These are phyloP conservation scores for Luvunga scandens DNA, from an alignment of 345 rosid species.

Conservation along the genomic window DNA sequence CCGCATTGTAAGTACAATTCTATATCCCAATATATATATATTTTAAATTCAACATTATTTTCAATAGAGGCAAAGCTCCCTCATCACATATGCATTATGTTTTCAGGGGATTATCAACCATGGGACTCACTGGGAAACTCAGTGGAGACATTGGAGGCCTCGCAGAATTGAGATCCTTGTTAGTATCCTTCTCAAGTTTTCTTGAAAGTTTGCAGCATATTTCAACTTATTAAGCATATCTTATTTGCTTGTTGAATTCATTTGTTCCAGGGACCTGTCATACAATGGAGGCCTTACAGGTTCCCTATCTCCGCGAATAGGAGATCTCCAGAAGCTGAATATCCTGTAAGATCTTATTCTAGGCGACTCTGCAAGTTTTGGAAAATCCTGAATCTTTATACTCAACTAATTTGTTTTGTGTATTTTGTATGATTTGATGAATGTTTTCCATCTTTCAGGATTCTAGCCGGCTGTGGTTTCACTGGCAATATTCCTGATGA, in stretches of 20 bases:
- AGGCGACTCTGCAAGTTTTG: background rate
- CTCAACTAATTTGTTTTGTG: background rate
- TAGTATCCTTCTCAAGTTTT: constrained; percentile 29
- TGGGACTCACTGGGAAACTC: constrained; percentile 78
- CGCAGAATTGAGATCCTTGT: constrained; percentile 81
- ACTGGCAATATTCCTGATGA: constrained; percentile 79
- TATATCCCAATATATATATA: too few species aligned
- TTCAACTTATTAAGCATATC: too few species aligned
- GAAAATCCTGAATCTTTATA: background rate
- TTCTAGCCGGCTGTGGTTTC: constrained; percentile 87
- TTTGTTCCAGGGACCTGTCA: constrained; percentile 73
- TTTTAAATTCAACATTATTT: background rate
- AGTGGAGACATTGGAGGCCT: constrained; percentile 92
- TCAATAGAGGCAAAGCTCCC: background rate
- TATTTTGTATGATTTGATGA: background rate
- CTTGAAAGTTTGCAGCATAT: background rate
- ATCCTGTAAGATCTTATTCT: constrained; percentile 53
- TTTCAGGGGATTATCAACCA: constrained; percentile 77
- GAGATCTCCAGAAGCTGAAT: constrained; percentile 74
- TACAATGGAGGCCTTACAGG: constrained; percentile 74
- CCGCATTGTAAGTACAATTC: constrained; percentile 61
- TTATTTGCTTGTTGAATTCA: background rate
- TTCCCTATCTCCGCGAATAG: constrained; percentile 63
- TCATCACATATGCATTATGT: background rate
- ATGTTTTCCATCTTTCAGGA: constrained; percentile 43